Evolutionary conservation across 257 asterid species (phyloP), one percentile per base, ranked within the genome.

Genomic region (Capsicum rhomboideum): DNA sequence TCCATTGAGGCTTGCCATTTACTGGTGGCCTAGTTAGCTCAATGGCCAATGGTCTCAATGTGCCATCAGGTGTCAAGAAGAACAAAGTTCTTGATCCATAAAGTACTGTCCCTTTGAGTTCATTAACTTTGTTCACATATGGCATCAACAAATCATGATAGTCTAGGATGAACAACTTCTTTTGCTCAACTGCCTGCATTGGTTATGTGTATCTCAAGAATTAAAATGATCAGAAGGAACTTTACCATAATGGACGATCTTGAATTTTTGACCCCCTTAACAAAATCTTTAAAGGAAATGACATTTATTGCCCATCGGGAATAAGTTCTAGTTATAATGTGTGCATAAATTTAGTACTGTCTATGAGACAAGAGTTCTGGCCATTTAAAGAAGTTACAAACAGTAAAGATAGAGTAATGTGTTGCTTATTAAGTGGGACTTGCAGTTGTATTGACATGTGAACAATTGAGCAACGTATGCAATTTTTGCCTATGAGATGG

Each of bases 101-200:
- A 0, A 94, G 72, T 28, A 92, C 90, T n/a, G 90, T 89, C 44
- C 93, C 95, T 34, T 89, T 29, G 4, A 86, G 85, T 85, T 84
- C 83, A 83, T 97, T 90, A 21, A 95, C 95, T 84, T 88, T 91
- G 82, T 90, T 78, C 59, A 95, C 97, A 53, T 83, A 91, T 61
- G 98, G 98, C 86, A 94, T 6, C 2, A 91, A 58, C 83, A 94
- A 46, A 78, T 95, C 98, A 68, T 95, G 97, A 67, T 93, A 91
- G 72, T 95, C 97, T 17, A 93, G 42, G 10, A 94, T 34, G 86
- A 92, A 95, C 74, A 95, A 83, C 90, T 85, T 94, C 89, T 94
- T 95, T 59, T 90, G 86, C 18, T 85, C 50, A 78, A 95, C 1
- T 1, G 97, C 98, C 99, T 95, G 89, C 83, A 84, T 21, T 49